These are phyloP conservation scores for Cordyceps javanica DNA, from an alignment of 2,329 filamentous ascomycete genomes.

Conservation along the genomic window DNA sequence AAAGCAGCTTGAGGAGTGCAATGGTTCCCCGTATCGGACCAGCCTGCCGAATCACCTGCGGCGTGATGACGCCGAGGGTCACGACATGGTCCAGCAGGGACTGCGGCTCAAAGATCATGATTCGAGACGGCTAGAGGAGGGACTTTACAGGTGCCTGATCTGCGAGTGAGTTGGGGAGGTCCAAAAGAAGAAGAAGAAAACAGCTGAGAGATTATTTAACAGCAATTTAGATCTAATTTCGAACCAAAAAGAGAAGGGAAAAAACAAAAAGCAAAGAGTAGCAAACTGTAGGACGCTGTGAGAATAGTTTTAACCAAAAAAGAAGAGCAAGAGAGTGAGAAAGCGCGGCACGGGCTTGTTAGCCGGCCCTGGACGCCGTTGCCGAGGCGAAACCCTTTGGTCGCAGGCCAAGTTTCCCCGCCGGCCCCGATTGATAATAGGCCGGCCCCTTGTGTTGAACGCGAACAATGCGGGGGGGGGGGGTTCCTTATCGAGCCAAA, in stretches of 20 bases:
- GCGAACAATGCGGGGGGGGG: not conserved
- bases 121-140: too few relatives aligned
- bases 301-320: too few relatives aligned
- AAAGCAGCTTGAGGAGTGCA: not conserved
- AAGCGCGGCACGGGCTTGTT: too few relatives aligned
- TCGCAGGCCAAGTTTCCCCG: not conserved
- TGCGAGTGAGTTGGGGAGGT: too few relatives aligned
- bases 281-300: too few relatives aligned
- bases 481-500: not conserved
- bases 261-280: not conserved
- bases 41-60: not conserved
- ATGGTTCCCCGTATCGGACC: not conserved
- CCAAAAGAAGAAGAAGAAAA: too few relatives aligned
- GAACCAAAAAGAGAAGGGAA: not conserved
- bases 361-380: not conserved
- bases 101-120: conserved; percentile 8
- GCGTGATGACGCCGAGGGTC: not conserved
- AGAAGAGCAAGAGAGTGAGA: too few relatives aligned
- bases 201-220: too few relatives aligned
- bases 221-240: too few relatives aligned
- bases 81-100: conserved; percentile 7
- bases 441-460: not conserved
- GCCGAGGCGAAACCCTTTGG: not conserved
- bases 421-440: not conserved
- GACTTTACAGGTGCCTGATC: too few relatives aligned